Base-by-base conservation (phyloP, 805 yeast species). In the Priceomyces fermenticarens region DNA sequence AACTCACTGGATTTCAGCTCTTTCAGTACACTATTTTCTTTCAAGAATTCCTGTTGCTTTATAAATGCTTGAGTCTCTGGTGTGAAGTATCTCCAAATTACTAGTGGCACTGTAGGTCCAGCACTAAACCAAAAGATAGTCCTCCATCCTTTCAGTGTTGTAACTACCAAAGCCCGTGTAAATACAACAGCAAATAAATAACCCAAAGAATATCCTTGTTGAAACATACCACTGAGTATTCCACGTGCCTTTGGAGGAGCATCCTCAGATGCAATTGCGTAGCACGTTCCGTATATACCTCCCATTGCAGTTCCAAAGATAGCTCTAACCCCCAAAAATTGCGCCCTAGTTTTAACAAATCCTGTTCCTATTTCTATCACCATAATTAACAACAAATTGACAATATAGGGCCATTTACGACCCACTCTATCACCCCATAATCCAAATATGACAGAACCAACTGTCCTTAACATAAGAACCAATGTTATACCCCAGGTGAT, bases 201-300 rank as follows among this genome's bases (percentile, higher is more conserved):
- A 16, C 89, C 89, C 36, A 83, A 72, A 0, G 85, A 83, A 50
- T 83, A 88, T 45, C 95, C 95, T 58, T 86, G 85, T 62, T 87
- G 95, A 56, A 88, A 77, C 32, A 85, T 59, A 36, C 87, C 88
- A 28, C 82, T 75, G 36, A 82, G 60, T 42, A 81, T 68, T 35
- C 86, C 83, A 60, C 78, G 67, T 27, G 83, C 77, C 28, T 60
- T 67, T 20, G 57, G 52, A 10, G 83, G 81, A 49, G 77, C 67
- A 55, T 75, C 81, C 46, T 77, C 81, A 30, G 78, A 51, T 12
- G 80, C 73, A 13, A 77, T 72, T 17, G 79, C 75, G 15, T 78
- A 68, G 28, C 80, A 77, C 42, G 73, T 71, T 42, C 81, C 80
- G 49, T 65, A 78, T 35, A 77, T 64, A 44, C 80, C 81, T 38